Percentiles rank a stretch among this genome's conserved stretches.
Evolutionary conservation across 768 basidiomycete species (phyloP).

Genomic region (Clathrus columnatus): DNA sequence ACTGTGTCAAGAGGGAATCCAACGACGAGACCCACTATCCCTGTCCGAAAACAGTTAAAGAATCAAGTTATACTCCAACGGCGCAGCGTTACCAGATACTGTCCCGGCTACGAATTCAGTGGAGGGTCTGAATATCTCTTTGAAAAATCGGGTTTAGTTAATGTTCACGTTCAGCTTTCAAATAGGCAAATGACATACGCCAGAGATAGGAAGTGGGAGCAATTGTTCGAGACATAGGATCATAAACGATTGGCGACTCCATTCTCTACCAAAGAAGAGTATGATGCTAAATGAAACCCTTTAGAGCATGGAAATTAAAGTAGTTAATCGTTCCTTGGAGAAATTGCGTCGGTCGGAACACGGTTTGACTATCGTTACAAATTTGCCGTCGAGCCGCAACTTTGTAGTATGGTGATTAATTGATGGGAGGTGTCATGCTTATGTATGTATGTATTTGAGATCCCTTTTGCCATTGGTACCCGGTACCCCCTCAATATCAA

Average conservation of each 20-base stretch:
- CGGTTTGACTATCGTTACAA: no score
- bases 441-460: no score
- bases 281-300: background rate
- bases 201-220: background rate
- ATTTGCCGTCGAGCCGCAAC: no score
- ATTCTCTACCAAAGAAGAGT: background rate
- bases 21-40: slow-evolving; percentile 55
- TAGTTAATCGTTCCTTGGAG: no score
- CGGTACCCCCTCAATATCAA: no score
- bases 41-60: slow-evolving; percentile 19
- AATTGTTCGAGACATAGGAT: background rate
- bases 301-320: background rate
- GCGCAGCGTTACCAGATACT: background rate
- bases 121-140: background rate
- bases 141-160: background rate
- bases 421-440: no score
- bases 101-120: background rate
- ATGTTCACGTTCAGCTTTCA: no score
- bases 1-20: slow-evolving; percentile 82
- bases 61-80: background rate
- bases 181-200: no score
- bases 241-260: background rate
- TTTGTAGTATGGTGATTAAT: no score
- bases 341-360: no score
- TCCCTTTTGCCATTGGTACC: no score